phyloP scores from a whole-genome alignment of 768 basidiomycete genomes.

The Amanita exitialis region DNA sequence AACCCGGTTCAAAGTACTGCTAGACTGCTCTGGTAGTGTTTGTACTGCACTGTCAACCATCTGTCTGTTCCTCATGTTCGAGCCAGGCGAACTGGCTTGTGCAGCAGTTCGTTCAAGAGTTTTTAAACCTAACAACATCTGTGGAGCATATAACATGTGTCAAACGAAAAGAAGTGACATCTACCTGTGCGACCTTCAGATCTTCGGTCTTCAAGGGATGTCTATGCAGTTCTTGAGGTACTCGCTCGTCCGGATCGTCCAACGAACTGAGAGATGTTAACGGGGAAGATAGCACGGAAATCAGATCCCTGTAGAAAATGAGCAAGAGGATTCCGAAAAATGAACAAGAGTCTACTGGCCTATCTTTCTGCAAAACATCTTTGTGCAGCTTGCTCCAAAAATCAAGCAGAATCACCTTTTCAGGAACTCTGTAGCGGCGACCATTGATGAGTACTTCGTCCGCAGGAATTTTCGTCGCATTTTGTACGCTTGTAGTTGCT shows the following conservation, averaged over 20 bases:
- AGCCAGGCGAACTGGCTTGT: background rate
- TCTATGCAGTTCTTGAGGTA: constrained; percentile 15
- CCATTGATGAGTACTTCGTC: constrained; percentile 86
- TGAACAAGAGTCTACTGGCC: constrained; percentile 23
- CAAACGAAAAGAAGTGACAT: constrained; percentile 3
- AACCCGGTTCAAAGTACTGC: background rate
- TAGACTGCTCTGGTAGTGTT: constrained; percentile 16
- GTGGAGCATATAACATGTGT: background rate
- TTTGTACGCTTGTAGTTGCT: constrained; percentile 26
- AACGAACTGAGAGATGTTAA: constrained; percentile 67
- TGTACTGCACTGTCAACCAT: constrained; percentile 19
- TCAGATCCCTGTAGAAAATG: constrained; percentile 21
- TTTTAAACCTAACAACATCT: constrained; percentile 4
- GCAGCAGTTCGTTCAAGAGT: background rate
- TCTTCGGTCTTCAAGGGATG: constrained; percentile 34
- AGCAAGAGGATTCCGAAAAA: background rate
- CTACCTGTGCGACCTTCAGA: constrained; percentile 50
- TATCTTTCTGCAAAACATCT: constrained; percentile 24
- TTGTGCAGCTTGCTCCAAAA: constrained; percentile 84
- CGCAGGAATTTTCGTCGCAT: constrained; percentile 39
- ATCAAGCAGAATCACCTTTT: constrained; percentile 83
- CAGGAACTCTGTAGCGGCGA: constrained; percentile 87
- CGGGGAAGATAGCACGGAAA: constrained; percentile 58
- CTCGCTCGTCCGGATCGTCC: constrained; percentile 45
- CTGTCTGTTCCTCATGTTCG: constrained; percentile 12